Conservation (phyloP, 495 filamentous ascomycete genomes). For the Patellaria atrata region DNA sequence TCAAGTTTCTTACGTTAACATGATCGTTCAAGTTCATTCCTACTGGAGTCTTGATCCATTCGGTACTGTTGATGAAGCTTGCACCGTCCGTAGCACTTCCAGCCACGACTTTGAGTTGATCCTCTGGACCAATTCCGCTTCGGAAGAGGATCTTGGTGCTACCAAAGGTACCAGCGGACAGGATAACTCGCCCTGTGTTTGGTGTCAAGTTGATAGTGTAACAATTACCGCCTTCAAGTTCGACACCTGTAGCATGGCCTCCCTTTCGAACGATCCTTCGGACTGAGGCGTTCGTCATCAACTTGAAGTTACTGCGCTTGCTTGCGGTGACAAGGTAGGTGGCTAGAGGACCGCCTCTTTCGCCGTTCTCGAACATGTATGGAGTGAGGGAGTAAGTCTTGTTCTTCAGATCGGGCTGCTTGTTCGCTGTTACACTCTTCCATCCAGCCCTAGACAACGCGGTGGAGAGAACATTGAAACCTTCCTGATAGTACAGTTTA, state of each 20-base stretch:
- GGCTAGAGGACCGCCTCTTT: slow-evolving; percentile 56
- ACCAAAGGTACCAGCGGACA: slow-evolving; percentile 58
- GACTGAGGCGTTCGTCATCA: slow-evolving; percentile 51
- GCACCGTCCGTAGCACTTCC: slow-evolving; percentile 18
- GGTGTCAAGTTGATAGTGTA: slow-evolving; percentile 47
- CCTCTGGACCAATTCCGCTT: slow-evolving; percentile 26
- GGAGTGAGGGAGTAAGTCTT: slow-evolving; percentile 49
- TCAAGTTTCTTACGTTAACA: slow-evolving; percentile 21
- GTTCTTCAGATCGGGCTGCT: slow-evolving; percentile 49
- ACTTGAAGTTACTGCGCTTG: slow-evolving; percentile 47
- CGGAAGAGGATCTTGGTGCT: slow-evolving; percentile 52
- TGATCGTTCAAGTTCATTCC: slow-evolving; percentile 64
- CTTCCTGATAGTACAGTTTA: slow-evolving; percentile 51
- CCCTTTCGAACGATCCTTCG: slow-evolving; percentile 48
- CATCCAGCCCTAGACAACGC: slow-evolving; percentile 46
- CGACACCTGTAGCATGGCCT: slow-evolving; percentile 49
- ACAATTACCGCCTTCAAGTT: slow-evolving; percentile 43
- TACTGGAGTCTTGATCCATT: slow-evolving; percentile 63
- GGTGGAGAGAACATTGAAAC: slow-evolving; percentile 44
- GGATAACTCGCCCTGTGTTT: slow-evolving; percentile 47
- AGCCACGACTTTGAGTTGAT: slow-evolving; percentile 25
- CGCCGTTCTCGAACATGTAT: slow-evolving; percentile 52
- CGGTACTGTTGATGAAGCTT: slow-evolving; percentile 37
- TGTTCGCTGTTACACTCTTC: slow-evolving; percentile 46
- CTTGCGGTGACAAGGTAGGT: slow-evolving; percentile 57